Percentiles rank a stretch among this genome's conserved stretches.
phyloP scores from a whole-genome alignment of 805 yeast genomes.

The Cyberlindnera euphorbiiphila region DNA sequence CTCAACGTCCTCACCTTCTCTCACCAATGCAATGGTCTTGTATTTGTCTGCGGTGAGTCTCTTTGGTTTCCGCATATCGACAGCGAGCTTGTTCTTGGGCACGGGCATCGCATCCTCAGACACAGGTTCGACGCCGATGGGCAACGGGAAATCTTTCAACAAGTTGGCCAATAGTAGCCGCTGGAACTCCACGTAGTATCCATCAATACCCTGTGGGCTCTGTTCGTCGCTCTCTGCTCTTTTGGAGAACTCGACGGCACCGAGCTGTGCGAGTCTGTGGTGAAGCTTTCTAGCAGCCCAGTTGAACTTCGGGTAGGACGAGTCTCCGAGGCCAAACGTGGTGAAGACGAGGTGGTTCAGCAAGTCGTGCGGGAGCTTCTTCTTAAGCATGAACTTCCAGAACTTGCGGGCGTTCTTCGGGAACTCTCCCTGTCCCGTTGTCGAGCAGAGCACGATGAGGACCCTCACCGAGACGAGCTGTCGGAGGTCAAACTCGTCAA shows the following conservation, averaged over 20 bases:
- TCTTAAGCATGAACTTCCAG: slow-evolving; percentile 70
- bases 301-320: slow-evolving; percentile 84
- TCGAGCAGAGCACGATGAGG: slow-evolving; percentile 66
- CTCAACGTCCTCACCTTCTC: slow-evolving; percentile 23
- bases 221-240: slow-evolving; percentile 91
- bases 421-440: slow-evolving; percentile 94
- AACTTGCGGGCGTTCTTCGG: slow-evolving; percentile 74
- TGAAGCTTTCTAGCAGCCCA: slow-evolving; percentile 85
- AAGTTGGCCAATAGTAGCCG: slow-evolving; percentile 38
- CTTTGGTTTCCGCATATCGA: slow-evolving; percentile 30
- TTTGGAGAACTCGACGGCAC: slow-evolving; percentile 66
- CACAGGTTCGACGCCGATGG: slow-evolving; percentile 30
- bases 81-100: slow-evolving; percentile 32
- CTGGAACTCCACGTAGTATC: slow-evolving; percentile 75
- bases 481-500: slow-evolving; percentile 60
- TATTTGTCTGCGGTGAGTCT: slow-evolving; percentile 29
- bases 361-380: slow-evolving; percentile 57
- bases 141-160: slow-evolving; percentile 33
- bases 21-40: slow-evolving; percentile 28
- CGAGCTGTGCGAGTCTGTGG: slow-evolving; percentile 71
- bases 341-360: slow-evolving; percentile 61
- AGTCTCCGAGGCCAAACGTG: slow-evolving; percentile 90
- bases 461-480: slow-evolving; percentile 45
- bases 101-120: slow-evolving; percentile 35
- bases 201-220: slow-evolving; percentile 72